Evolutionary conservation across 1,284 basidiomycete species (phyloP).

Genomic region (Apiotrichum sp.): DNA sequence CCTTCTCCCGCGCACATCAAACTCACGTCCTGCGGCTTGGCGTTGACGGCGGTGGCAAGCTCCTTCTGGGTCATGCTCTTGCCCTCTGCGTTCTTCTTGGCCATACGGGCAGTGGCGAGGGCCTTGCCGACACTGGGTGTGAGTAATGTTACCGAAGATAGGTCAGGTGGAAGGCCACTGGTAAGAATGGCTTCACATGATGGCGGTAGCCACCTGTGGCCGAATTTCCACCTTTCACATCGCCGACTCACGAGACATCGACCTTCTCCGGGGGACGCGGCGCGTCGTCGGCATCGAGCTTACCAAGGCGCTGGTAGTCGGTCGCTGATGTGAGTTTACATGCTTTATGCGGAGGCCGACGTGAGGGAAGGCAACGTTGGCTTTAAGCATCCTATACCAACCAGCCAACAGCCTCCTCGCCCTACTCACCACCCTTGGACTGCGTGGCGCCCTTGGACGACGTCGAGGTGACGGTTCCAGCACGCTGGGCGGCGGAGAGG

Average conservation of each 20-base stretch:
- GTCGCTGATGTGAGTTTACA: constrained; percentile 54
- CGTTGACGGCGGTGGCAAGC: constrained; percentile 60
- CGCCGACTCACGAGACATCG: constrained; percentile 38
- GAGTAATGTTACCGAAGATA: no score
- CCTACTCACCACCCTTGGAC: constrained; percentile 10
- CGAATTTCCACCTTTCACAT: no score
- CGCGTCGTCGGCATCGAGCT: constrained; percentile 91
- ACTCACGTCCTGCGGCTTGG: constrained; percentile 47
- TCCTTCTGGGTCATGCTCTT: constrained; percentile 74
- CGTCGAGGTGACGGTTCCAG: constrained; percentile 20
- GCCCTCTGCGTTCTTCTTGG: constrained; percentile 45
- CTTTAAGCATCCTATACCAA: no score
- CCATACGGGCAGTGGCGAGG: constrained; percentile 75
- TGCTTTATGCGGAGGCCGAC: no score
- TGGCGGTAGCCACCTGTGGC: no score
- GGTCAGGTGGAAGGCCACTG: no score
- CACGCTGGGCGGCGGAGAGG: constrained; percentile 27
- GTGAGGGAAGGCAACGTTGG: no score
- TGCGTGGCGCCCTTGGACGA: constrained; percentile 17
- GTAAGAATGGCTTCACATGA: no score
- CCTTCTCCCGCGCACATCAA: not conserved
- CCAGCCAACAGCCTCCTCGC: not conserved
- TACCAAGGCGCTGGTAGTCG: constrained; percentile 88
- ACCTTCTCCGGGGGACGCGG: constrained; percentile 90
- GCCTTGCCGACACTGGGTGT: constrained; percentile 54